Evolutionary conservation across 495 filamentous ascomycete species (phyloP), one percentile per base, ranked within the genome.

Genomic region (Sporormia fimetaria): DNA sequence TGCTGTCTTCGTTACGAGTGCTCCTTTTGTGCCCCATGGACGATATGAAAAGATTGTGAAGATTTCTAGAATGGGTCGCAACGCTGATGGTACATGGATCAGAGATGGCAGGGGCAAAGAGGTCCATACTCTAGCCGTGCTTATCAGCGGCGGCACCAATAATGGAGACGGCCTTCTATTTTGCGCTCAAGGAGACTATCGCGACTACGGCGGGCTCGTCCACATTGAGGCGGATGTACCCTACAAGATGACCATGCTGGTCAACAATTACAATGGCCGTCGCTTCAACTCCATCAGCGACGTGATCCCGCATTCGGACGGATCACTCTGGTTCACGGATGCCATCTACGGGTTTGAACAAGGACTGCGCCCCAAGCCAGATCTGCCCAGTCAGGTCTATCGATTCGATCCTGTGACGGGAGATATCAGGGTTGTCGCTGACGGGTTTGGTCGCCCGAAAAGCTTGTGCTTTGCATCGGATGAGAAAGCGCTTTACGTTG

Each of bases 261-360:
- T 56, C 11, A 47, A 50, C 30, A 56, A 51, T 33, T 56, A 54
- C 41, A 46, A 33, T 12, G 51, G 50, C 21, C 21, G 27, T 15
- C 37, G 36, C 24, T 54, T 54, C 40, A 54, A 54, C 55, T 57
- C 39, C 20, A 51, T 41, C 16, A 42, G 31, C 44, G 55, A 36
- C 28, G n/a, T 44, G 34, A 12, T 35, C 47, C 62, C 47, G 33
- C 62, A 23, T 35, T 23, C 42, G 4, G 58, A 57, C 18, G 61
- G 61, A 14, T 63, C 65, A 20, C 62, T 72, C 42, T 75, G 64
- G 65, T 75, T 74, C 55, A 74, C 70, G 0, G 71, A 75, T 45
- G 66, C 68, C 2, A 26, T 48, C 10, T 66, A 66, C 40, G 56
- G 54, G 3, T 63, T 57, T 28, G 69, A 69, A 46, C 65, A 58